phyloP scores from a whole-genome alignment of 352 stramenopile species.

The Saprolegnia diclina region DNA sequence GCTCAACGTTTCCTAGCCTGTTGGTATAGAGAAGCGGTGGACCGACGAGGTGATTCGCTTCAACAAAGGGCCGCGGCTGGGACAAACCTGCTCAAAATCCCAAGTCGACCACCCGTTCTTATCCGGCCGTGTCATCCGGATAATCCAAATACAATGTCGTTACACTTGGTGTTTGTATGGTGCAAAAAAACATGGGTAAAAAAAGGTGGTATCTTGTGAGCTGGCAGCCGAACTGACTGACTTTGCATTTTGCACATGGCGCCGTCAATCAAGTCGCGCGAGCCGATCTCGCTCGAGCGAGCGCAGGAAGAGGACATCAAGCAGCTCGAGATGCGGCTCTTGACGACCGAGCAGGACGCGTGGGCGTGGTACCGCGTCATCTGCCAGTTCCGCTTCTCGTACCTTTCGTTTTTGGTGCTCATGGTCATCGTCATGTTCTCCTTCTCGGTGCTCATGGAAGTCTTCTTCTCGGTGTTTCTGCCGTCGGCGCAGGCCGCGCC shows the following conservation, averaged over 20 bases:
- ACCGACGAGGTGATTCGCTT: too few relatives aligned
- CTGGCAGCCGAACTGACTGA: neutral
- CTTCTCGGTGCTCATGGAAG: constrained; percentile 85
- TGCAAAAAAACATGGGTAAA: too few relatives aligned
- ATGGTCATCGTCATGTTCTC: constrained; percentile 89
- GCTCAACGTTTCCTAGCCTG: too few relatives aligned
- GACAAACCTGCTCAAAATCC: too few relatives aligned
- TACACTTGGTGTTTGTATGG: neutral
- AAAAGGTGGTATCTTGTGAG: too few relatives aligned
- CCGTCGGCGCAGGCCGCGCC: constrained; percentile 63
- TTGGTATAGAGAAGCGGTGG: too few relatives aligned
- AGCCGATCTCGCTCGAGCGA: too few relatives aligned
- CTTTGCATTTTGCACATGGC: neutral
- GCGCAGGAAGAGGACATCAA: constrained; percentile 21
- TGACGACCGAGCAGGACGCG: constrained; percentile 49
- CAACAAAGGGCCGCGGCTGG: too few relatives aligned
- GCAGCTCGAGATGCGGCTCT: constrained; percentile 53
- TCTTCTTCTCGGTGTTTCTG: constrained; percentile 88
- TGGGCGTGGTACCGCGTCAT: constrained; percentile 72
- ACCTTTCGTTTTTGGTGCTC: constrained; percentile 84
- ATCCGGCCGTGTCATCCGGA: too few relatives aligned
- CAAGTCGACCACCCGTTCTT: too few relatives aligned
- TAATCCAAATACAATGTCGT: too few relatives aligned
- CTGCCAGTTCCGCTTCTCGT: constrained; percentile 82
- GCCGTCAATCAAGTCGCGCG: too few relatives aligned